Evolutionary conservation across 768 basidiomycete genomes (phyloP), one percentile per base, ranked within the genome.

Genomic region (Lactarius evosmus): DNA sequence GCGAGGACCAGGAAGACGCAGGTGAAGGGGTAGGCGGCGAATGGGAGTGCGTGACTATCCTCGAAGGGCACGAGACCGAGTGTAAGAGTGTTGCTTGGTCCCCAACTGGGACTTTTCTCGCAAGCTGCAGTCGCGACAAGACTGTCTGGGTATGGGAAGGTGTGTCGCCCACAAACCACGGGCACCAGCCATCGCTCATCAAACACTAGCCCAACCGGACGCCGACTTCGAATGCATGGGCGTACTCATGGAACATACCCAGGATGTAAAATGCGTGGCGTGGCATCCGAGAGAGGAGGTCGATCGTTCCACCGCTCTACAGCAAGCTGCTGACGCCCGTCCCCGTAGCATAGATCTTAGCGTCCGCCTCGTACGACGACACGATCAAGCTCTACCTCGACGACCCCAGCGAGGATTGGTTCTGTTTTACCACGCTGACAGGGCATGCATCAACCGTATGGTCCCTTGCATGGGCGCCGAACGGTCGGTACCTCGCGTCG

Each of bases 81-180:
- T 98, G 95, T 78, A 98, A 98, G 74, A 56, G 71, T 61, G 69
- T 73, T 22, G 67, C 70, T 88, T 73, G 72, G 62, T 73, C 72
- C 12, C 50, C 56, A 16, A 62, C 62, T 27, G 72, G 84, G 1
- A 87, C 82, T 2, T 75, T 97, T 29, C 79, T 99, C n/a, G 97
- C 96, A 9, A 95, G 89, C 66, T 98, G 95, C 72, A 91, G 91
- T 69, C 80, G 97, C 63, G 97, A 98, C 77, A 99, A 98, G 78
- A 93, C 93, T 6, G 95, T 98, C 0, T 98, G 97, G 97, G 84
- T 99, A 38, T 99, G 97, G 96, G 96, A 98, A 82, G 93, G 95
- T 89, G 72, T 70, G 78, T 70, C 56, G 7, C 36, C 33, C 46
- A n/a, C 38, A 34, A 30, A 2, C 46, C 33, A 33, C 40, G 27